phyloP scores from a whole-genome alignment of 345 rosid genomes.

The Erucastrum elatum region DNA sequence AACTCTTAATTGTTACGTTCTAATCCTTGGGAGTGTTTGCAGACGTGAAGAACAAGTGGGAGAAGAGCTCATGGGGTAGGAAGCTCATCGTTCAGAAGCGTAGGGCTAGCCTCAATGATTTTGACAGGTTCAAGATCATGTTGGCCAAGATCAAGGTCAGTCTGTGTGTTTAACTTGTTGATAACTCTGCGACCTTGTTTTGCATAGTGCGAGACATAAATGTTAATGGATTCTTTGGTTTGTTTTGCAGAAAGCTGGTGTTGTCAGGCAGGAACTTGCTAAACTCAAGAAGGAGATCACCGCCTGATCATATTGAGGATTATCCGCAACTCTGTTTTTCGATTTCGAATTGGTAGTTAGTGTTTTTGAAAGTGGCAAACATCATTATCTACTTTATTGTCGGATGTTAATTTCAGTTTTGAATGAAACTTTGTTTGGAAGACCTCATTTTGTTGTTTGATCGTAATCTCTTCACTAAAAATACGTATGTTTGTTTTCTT shows the following conservation, averaged over 20 bases:
- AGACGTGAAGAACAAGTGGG: constrained; percentile 87
- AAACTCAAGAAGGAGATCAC: constrained; percentile 52
- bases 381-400: background rate
- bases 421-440: constrained; percentile 1
- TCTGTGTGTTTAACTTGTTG: constrained; percentile 15
- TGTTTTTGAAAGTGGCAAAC: constrained; percentile 9
- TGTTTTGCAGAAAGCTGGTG: constrained; percentile 50
- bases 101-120: constrained; percentile 70
- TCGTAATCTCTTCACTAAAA: background rate
- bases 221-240: background rate
- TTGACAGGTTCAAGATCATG: constrained; percentile 84
- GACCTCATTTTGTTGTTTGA: background rate
- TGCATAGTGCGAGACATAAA: background rate
- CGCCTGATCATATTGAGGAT: constrained; percentile 21
- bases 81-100: constrained; percentile 68
- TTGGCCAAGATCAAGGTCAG: constrained; percentile 78
- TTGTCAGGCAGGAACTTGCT: constrained; percentile 56
- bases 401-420: constrained; percentile 12
- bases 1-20: background rate
- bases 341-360: constrained; percentile 19
- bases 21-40: background rate
- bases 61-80: constrained; percentile 81
- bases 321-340: constrained; percentile 4
- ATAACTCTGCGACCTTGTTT: background rate
- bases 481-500: background rate